phyloP scores from a whole-genome alignment of 2,329 filamentous ascomycete species.

The Zymoseptoria brevis region DNA sequence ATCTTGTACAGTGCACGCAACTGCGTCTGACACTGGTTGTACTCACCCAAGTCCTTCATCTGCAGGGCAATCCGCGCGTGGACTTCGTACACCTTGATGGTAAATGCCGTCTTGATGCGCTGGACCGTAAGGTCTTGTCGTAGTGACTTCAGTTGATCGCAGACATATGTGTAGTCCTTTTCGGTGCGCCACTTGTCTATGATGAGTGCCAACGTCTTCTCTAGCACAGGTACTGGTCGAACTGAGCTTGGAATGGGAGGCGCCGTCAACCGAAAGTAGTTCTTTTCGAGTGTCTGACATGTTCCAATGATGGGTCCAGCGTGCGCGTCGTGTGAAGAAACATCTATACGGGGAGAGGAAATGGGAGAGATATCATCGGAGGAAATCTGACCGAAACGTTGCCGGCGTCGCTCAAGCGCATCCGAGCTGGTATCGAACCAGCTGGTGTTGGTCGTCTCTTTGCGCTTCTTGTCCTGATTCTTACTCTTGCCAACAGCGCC shows the following conservation, averaged over 20 bases:
- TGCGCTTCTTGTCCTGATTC: conserved; percentile 36
- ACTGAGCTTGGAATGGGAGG: conserved; percentile 83
- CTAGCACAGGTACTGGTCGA: conserved; percentile 70
- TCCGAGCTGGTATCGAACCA: conserved; percentile 53
- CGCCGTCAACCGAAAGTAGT: conserved; percentile 86
- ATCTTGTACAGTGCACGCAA: conserved; percentile 82
- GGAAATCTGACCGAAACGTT: conserved; percentile 58
- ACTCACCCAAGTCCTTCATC: conserved; percentile 99
- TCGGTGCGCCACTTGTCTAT: conserved; percentile 94
- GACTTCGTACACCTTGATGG: conserved; percentile 91
- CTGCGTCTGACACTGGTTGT: conserved; percentile 99
- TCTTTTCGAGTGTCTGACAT: conserved; percentile 79
- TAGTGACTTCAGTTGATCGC: conserved; percentile 98
- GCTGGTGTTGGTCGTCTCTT: conserved; percentile 31
- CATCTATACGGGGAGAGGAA: conserved; percentile 47
- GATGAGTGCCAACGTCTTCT: conserved; percentile 76
- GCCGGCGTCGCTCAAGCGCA: conserved; percentile 78
- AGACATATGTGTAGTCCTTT: conserved; percentile 93
- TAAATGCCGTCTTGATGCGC: conserved; percentile 93
- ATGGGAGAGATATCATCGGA: conserved; percentile 42
- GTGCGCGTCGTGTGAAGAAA: conserved; percentile 38
- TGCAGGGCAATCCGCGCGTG: conserved; percentile 96
- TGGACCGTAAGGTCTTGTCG: conserved; percentile 97
- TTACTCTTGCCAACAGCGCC: conserved; percentile 42
- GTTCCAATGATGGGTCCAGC: conserved; percentile 74